Percentiles rank a stretch among this genome's conserved stretches.
Evolutionary conservation across 2,329 filamentous ascomycete species (phyloP).

Genomic region (Coniochaeta sp.): DNA sequence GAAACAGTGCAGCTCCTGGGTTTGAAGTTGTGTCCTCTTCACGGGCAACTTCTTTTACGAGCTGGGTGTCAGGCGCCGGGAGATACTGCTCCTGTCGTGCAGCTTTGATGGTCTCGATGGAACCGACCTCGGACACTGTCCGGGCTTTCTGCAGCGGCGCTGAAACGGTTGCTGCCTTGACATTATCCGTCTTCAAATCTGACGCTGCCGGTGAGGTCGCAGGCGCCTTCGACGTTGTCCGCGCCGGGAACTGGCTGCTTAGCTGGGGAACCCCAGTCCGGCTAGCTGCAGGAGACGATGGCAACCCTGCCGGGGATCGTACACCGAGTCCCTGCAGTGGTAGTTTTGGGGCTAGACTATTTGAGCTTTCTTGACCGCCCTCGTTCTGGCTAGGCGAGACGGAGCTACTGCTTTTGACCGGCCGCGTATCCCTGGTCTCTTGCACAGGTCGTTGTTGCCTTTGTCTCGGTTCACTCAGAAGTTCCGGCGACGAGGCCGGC

Average conservation of each 20-base stretch:
- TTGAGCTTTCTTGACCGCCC: background rate
- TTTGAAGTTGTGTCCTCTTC: conserved; percentile 1
- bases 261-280: conserved; percentile 5
- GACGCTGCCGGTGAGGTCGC: conserved; percentile 9
- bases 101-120: conserved; percentile 14
- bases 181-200: background rate
- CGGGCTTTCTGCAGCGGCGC: background rate
- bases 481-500: conserved; percentile 35
- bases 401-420: conserved; percentile 9
- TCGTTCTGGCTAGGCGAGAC: background rate
- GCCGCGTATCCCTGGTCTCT: conserved; percentile 11
- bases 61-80: background rate
- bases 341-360: conserved; percentile 1
- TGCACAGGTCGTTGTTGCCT: conserved; percentile 4
- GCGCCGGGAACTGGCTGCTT: conserved; percentile 20
- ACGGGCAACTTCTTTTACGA: conserved; percentile 2
- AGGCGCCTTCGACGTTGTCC: conserved; percentile 20
- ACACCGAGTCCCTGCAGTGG: conserved; percentile 3
- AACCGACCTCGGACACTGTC: conserved; percentile 13
- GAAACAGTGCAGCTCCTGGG: conserved; percentile 8
- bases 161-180: conserved; percentile 5
- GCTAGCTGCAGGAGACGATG: conserved; percentile 12
- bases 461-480: conserved; percentile 13
- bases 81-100: background rate
- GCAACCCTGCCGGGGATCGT: conserved; percentile 11